Conservation (phyloP, 2,329 filamentous ascomycete species). For the Geoglossum cookeanum region DNA sequence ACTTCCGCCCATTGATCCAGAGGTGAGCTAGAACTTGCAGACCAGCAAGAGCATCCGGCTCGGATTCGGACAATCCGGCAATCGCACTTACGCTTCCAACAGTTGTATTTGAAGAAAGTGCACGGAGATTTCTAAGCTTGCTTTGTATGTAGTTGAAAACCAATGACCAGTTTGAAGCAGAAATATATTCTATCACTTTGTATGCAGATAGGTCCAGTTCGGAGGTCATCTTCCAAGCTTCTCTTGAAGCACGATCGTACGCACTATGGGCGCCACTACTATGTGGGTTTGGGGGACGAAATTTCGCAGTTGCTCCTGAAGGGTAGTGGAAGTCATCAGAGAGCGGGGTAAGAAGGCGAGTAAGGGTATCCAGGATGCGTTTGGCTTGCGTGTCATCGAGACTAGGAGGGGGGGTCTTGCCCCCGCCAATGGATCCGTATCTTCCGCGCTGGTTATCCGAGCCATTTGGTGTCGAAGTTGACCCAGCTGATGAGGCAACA, state of each 20-base stretch:
- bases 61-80: background rate
- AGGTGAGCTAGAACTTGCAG: constrained; percentile 42
- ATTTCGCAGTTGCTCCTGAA: background rate
- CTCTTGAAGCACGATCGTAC: constrained; percentile 6
- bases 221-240: constrained; percentile 3
- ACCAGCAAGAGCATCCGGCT: constrained; percentile 28
- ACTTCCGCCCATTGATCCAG: constrained; percentile 43
- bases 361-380: background rate
- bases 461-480: background rate
- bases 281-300: constrained; percentile 1
- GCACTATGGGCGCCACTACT: background rate
- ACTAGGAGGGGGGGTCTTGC: background rate
- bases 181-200: constrained; percentile 40
- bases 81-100: constrained; percentile 31
- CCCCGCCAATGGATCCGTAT: background rate
- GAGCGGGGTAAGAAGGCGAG: background rate
- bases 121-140: constrained; percentile 31
- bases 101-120: constrained; percentile 11
- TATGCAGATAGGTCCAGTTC: constrained; percentile 13
- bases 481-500: background rate
- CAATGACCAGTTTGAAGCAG: constrained; percentile 41
- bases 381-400: background rate
- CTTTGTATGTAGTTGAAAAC: constrained; percentile 39
- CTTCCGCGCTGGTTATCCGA: background rate
- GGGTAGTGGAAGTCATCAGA: constrained; percentile 2